phyloP scores from a whole-genome alignment of 768 basidiomycete species.

The Mycena rebaudengoi region DNA sequence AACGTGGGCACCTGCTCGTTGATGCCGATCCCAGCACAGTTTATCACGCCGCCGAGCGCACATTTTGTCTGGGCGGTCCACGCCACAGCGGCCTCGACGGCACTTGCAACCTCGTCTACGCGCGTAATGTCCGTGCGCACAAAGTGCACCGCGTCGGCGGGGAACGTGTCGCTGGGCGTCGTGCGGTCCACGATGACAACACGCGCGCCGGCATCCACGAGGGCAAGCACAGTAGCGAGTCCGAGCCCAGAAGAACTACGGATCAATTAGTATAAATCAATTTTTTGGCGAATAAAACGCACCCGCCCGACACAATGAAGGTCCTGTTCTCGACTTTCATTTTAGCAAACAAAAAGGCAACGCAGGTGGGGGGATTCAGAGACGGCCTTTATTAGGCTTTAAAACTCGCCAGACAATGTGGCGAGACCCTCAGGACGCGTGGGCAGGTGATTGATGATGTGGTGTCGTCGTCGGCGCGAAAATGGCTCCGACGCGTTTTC shows the following conservation, averaged over 20 bases:
- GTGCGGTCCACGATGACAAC: conserved; percentile 45
- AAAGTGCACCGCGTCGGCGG: conserved; percentile 23
- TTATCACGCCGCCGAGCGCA: conserved; percentile 46
- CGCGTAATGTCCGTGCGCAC: conserved; percentile 39
- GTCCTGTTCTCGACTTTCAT: conserved; percentile 46
- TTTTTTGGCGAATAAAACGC: conserved; percentile 17
- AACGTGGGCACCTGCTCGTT: conserved; percentile 31
- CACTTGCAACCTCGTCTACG: conserved; percentile 36
- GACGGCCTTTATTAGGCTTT: conserved; percentile 22
- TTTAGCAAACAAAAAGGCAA: neutral
- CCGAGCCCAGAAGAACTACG: conserved; percentile 47
- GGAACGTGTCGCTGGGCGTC: conserved; percentile 21
- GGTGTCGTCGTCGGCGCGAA: conserved; percentile 24
- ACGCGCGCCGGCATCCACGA: conserved; percentile 35
- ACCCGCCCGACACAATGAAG: conserved; percentile 51
- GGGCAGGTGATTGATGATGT: conserved; percentile 27
- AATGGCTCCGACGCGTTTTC: conserved; percentile 16
- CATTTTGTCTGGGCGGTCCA: conserved; percentile 37
- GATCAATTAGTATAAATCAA: neutral
- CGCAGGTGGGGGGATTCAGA: neutral
- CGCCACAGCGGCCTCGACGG: conserved; percentile 35
- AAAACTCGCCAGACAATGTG: neutral
- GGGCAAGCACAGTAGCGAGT: conserved; percentile 39
- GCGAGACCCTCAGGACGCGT: conserved; percentile 2
- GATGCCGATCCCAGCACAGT: conserved; percentile 47